Evolutionary conservation across 2,329 filamentous ascomycete genomes (phyloP).

Genomic region (Delphinella strobiligena): DNA sequence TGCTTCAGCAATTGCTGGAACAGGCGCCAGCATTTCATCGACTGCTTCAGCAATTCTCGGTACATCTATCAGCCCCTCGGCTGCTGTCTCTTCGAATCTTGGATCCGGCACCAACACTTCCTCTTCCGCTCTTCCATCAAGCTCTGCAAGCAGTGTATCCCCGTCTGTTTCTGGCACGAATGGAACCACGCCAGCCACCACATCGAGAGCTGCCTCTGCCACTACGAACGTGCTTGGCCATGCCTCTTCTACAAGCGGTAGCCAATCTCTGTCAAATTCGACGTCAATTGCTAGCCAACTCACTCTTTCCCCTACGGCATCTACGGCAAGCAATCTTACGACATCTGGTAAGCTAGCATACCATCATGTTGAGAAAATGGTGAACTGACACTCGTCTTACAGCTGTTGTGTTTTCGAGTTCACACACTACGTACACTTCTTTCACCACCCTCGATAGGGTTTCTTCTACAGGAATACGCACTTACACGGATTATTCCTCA

Average conservation of each 20-base stretch:
- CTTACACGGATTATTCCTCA: conserved; percentile 5
- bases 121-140: background rate
- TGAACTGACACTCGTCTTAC: background rate
- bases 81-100: too few relatives aligned
- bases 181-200: too few relatives aligned
- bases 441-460: conserved; percentile 2
- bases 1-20: too few relatives aligned
- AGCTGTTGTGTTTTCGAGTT: conserved; percentile 3
- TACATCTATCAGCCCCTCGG: too few relatives aligned
- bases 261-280: conserved; percentile 1
- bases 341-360: conserved; percentile 8
- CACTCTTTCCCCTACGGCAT: background rate
- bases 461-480: conserved; percentile 4
- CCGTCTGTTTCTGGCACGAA: too few relatives aligned
- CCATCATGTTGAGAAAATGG: background rate
- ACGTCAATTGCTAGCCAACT: conserved; percentile 6
- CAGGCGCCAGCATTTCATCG: too few relatives aligned
- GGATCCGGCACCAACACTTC: too few relatives aligned
- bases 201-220: too few relatives aligned
- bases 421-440: conserved; percentile 6
- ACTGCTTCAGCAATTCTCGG: too few relatives aligned
- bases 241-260: too few relatives aligned
- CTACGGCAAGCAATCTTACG: conserved; percentile 7
- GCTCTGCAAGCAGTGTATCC: too few relatives aligned
- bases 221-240: too few relatives aligned